A percentile compares a stretch with the other conserved stretches of the same genome.
These are phyloP conservation scores for Yueomyces sp. DNA, from an alignment of 805 yeast genomes.

Conservation along the genomic window DNA sequence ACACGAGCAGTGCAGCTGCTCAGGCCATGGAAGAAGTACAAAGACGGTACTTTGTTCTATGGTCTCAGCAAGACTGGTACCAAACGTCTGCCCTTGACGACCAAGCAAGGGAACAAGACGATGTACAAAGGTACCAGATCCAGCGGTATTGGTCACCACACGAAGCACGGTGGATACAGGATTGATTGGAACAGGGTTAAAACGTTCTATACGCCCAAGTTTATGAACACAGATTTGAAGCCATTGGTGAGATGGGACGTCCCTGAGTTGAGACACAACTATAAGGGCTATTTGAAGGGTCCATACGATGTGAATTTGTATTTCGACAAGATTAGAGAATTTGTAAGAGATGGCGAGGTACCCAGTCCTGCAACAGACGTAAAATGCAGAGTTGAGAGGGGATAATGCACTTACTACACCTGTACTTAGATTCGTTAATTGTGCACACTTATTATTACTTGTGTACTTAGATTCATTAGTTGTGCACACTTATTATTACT, in stretches of 20 bases:
- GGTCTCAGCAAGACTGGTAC: slow-evolving; percentile 70
- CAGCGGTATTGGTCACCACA: slow-evolving; percentile 77
- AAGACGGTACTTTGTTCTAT: slow-evolving; percentile 74
- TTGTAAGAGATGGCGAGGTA: slow-evolving; percentile 56
- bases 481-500: too few species aligned
- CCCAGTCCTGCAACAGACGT: slow-evolving; percentile 20
- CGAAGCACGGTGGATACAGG: slow-evolving; percentile 58
- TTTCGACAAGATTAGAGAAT: slow-evolving; percentile 59
- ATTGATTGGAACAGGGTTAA: slow-evolving; percentile 79
- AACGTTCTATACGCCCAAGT: slow-evolving; percentile 71
- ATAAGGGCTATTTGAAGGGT: slow-evolving; percentile 56
- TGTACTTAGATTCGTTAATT: too few species aligned
- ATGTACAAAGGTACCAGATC: slow-evolving; percentile 95
- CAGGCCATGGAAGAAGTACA: slow-evolving; percentile 81
- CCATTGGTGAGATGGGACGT: slow-evolving; percentile 69
- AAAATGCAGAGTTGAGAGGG: slow-evolving; percentile 18
- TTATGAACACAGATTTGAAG: slow-evolving; percentile 35
- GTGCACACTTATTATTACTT: too few species aligned
- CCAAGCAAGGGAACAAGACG: slow-evolving; percentile 90
- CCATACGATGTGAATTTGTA: slow-evolving; percentile 63
- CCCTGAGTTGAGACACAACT: slow-evolving; percentile 57
- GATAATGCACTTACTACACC: slow-evolving; percentile 4
- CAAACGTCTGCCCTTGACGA: slow-evolving; percentile 70
- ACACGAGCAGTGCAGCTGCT: slow-evolving; percentile 38
- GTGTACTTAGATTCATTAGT: too few species aligned